phyloP scores from a whole-genome alignment of 2,329 filamentous ascomycete genomes.

The Coniochaeta sp. region DNA sequence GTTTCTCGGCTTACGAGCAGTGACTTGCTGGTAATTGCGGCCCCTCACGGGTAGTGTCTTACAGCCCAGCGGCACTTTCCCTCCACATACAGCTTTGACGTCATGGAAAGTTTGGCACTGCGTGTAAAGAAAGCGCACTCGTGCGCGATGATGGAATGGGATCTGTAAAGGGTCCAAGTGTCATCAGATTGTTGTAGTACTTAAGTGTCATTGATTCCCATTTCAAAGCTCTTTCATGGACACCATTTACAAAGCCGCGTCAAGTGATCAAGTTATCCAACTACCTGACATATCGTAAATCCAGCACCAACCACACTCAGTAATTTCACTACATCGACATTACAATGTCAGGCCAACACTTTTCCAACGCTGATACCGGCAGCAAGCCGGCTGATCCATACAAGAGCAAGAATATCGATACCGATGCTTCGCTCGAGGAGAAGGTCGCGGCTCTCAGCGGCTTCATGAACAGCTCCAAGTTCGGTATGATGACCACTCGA shows the following conservation, averaged over 20 bases:
- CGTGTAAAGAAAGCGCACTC: neutral
- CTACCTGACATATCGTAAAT: neutral
- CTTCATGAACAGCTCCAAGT: constrained; percentile 70
- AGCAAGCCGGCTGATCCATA: constrained; percentile 67
- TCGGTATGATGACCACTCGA: constrained; percentile 82
- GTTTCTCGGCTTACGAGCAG: neutral
- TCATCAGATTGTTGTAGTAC: neutral
- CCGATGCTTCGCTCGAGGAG: constrained; percentile 55
- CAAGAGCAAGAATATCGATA: constrained; percentile 62
- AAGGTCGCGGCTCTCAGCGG: constrained; percentile 68
- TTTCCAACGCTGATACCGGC: constrained; percentile 54
- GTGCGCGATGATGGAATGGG: neutral
- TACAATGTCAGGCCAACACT: constrained; percentile 17
- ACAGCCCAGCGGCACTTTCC: neutral
- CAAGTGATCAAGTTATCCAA: neutral
- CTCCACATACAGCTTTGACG: neutral
- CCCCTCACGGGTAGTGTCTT: neutral
- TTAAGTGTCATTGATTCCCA: neutral
- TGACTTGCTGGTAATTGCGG: neutral
- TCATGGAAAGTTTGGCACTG: neutral
- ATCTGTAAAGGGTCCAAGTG: neutral
- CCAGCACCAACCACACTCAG: neutral
- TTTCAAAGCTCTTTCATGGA: neutral
- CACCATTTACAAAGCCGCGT: neutral
- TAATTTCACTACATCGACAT: neutral